A percentile compares a stretch with the other conserved stretches of the same genome.
Conservation (phyloP, 768 basidiomycete genomes). For the Mycena crocata region DNA sequence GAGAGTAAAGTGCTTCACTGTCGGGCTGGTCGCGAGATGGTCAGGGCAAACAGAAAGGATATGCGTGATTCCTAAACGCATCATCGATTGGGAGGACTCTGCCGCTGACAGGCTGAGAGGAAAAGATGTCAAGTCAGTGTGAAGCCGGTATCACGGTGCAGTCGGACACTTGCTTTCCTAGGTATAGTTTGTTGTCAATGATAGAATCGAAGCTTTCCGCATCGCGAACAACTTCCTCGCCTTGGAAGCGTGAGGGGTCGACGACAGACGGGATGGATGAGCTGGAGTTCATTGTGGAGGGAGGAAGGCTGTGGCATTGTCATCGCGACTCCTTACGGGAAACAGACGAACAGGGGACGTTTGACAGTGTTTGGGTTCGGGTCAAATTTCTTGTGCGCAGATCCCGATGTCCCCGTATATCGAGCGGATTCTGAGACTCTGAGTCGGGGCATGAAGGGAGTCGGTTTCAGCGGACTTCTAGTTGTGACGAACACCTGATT, state of each 20-base stretch:
- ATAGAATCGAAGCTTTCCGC: conserved; percentile 37
- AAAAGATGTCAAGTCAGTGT: conserved; percentile 8
- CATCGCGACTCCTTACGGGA: too few relatives aligned
- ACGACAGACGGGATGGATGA: neutral
- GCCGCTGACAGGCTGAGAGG: conserved; percentile 49
- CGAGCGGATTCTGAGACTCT: too few relatives aligned
- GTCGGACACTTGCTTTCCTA: conserved; percentile 50
- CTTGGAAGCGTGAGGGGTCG: neutral
- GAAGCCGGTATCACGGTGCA: neutral
- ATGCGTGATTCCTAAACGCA: conserved; percentile 50
- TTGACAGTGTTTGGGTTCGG: too few relatives aligned
- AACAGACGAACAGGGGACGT: too few relatives aligned
- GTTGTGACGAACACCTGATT: too few relatives aligned
- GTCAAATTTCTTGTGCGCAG: too few relatives aligned
- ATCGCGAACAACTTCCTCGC: conserved; percentile 11
- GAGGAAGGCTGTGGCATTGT: neutral
- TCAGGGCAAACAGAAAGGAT: conserved; percentile 52
- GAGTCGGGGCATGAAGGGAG: too few relatives aligned
- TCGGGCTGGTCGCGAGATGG: conserved; percentile 38
- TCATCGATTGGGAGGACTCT: conserved; percentile 43
- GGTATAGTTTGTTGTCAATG: conserved; percentile 45
- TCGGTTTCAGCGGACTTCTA: too few relatives aligned
- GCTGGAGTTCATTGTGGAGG: neutral
- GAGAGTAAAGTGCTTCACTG: conserved; percentile 27
- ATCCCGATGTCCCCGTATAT: too few relatives aligned